Evolutionary conservation across 306 rosid species (phyloP).

Genomic region (Pachyrhizus erosus): DNA sequence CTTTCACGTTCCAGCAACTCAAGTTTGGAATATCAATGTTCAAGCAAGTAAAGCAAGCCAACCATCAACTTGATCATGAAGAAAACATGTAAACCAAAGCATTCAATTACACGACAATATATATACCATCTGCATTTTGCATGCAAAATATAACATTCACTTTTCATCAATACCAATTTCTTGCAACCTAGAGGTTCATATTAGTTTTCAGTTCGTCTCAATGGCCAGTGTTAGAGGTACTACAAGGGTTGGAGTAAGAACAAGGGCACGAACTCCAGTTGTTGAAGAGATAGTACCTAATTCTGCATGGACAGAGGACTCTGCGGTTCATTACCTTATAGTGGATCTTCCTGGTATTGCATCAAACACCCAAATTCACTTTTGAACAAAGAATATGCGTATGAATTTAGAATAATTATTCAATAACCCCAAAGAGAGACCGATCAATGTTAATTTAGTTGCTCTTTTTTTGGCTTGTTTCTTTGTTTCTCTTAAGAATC

Average conservation of each 20-base stretch:
- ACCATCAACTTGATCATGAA: slow-evolving; percentile 26
- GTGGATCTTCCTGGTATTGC: slow-evolving; percentile 80
- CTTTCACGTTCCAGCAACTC: slow-evolving; percentile 37
- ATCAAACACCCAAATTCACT: neutral
- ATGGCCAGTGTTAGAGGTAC: slow-evolving; percentile 58
- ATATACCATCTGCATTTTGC: slow-evolving; percentile 31
- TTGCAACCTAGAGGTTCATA: slow-evolving; percentile 12
- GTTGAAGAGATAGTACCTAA: slow-evolving; percentile 57
- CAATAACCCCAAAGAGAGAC: neutral
- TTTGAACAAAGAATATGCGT: slow-evolving; percentile 18
- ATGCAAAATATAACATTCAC: slow-evolving; percentile 28
- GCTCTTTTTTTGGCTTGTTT: slow-evolving; percentile 11
- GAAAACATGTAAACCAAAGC: slow-evolving; percentile 33
- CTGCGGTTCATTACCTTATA: slow-evolving; percentile 60
- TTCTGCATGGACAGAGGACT: slow-evolving; percentile 69
- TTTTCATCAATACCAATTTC: slow-evolving; percentile 34
- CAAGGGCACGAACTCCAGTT: slow-evolving; percentile 8
- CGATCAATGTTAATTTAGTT: neutral
- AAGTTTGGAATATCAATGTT: slow-evolving; percentile 70
- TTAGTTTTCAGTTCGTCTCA: slow-evolving; percentile 17
- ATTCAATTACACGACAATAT: slow-evolving; percentile 9
- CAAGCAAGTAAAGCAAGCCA: slow-evolving; percentile 54
- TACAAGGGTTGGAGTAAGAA: slow-evolving; percentile 42
- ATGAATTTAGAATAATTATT: slow-evolving; percentile 5
- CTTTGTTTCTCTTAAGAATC: slow-evolving; percentile 12